These are phyloP conservation scores for Leucocoprinus birnbaumii DNA, from an alignment of 768 basidiomycete genomes.

Conservation along the genomic window DNA sequence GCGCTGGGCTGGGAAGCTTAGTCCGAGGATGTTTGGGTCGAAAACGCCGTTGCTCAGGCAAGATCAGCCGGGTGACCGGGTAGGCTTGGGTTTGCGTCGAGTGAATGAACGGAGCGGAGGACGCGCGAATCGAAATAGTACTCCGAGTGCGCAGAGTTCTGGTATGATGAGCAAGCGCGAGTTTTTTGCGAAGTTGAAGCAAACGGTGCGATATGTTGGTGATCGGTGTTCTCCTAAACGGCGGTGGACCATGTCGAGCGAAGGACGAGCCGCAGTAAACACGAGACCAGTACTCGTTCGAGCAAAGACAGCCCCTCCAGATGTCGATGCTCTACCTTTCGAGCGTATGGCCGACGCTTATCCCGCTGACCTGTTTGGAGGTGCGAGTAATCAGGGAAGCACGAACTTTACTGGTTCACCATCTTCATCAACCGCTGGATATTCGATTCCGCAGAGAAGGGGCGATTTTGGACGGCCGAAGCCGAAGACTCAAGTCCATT, in stretches of 20 bases:
- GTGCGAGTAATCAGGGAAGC: constrained; percentile 41
- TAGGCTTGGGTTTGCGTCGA: constrained; percentile 50
- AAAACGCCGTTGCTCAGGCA: background rate
- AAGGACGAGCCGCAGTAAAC: constrained; percentile 31
- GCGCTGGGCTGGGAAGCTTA: background rate
- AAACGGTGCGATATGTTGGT: constrained; percentile 69
- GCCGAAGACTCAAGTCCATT: constrained; percentile 40
- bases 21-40: background rate
- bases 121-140: constrained; percentile 19
- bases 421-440: constrained; percentile 60
- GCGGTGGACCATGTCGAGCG: constrained; percentile 14
- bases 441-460: constrained; percentile 65
- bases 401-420: constrained; percentile 57
- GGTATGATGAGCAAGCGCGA: constrained; percentile 69
- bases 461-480: constrained; percentile 68
- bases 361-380: constrained; percentile 39
- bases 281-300: constrained; percentile 50
- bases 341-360: constrained; percentile 25
- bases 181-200: constrained; percentile 60
- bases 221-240: constrained; percentile 45
- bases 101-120: constrained; percentile 39
- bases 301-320: background rate
- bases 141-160: constrained; percentile 34
- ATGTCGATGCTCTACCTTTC: background rate
- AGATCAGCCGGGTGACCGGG: constrained; percentile 1